Evolutionary conservation across 148 eudicot genomes (phyloP).

Genomic region (Simmondsia chinensis): DNA sequence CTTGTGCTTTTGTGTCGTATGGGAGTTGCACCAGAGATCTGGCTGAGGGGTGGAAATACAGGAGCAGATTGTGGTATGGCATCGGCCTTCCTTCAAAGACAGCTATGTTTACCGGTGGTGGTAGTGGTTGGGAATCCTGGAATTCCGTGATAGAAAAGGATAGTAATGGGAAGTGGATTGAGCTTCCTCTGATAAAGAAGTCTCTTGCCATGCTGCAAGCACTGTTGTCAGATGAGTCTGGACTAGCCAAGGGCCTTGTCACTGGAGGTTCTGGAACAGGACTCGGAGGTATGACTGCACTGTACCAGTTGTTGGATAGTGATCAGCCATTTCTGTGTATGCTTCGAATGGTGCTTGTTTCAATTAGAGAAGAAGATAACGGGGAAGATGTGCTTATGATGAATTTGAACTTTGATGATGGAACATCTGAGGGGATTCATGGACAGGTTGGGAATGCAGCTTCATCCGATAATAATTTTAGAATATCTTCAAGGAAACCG

Average conservation of each 20-base stretch:
- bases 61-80: conserved; percentile 94
- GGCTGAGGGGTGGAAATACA: conserved; percentile 88
- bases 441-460: conserved; percentile 27
- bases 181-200: conserved; percentile 80
- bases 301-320: conserved; percentile 92
- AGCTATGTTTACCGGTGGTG: conserved; percentile 76
- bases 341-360: conserved; percentile 97
- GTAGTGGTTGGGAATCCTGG: conserved; percentile 95
- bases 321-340: conserved; percentile 98
- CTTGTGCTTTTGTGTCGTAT: conserved; percentile 93
- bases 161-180: conserved; percentile 76
- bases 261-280: conserved; percentile 99
- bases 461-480: conserved; percentile 30
- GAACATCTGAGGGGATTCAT: conserved; percentile 30
- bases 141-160: conserved; percentile 78
- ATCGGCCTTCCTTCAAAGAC: conserved; percentile 58
- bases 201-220: conserved; percentile 94
- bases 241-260: conserved; percentile 96
- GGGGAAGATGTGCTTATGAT: conserved; percentile 69
- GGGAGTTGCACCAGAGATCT: conserved; percentile 83
- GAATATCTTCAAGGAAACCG: conserved; percentile 52
- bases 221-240: conserved; percentile 89
- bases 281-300: conserved; percentile 97
- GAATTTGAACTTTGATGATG: conserved; percentile 42
- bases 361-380: conserved; percentile 89